Evolutionary conservation across 2,329 filamentous ascomycete genomes (phyloP), one percentile per base, ranked within the genome.

Genomic region (Nothopassalora personata): DNA sequence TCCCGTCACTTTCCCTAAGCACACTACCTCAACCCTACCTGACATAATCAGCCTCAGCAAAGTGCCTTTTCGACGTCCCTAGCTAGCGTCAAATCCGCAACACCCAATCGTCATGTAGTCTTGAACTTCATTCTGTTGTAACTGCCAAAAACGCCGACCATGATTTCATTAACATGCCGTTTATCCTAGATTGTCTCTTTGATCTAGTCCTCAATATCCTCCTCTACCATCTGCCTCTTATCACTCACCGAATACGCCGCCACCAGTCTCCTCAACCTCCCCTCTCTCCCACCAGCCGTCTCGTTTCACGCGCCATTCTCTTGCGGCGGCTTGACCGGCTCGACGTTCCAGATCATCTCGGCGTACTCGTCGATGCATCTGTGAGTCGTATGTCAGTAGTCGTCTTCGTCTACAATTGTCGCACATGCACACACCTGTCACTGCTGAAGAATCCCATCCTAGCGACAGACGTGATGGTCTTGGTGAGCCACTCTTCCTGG

Each of bases 351-450:
- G 74, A 99, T 97, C 64, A 83, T 86, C 74, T 99, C 93, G 0
- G 94, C 94, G 77, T 99, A 99, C 81, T 97, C 92, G 70, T 93
- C 90, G 74, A 97, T 97, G 77, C 93, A 96, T 43, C 93, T 43
- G 39, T n/a, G n/a, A 43, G 18, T 43, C 39, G 39, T 23, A 23
- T 23, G 23, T 23, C 23, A 23, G 23, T 23, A 3, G 23, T 23
- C 23, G 3, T 23, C 23, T 23, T 23, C 23, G 23, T 23, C 23
- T 23, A 23, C 23, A 23, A 23, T 23, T 23, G 7, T 8, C 39
- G 39, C 7, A 43, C 13, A 7, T 43, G 13, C 7, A 6, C 39
- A 43, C 18, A 43, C 39, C 39, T 84, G 74, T 97, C 93, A 64
- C 89, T 93, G 67, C 86, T 92, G 80, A 97, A 97, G 84, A 97